Evolutionary conservation across 2,329 filamentous ascomycete species (phyloP).

Genomic region (Sarocladium kiliense): DNA sequence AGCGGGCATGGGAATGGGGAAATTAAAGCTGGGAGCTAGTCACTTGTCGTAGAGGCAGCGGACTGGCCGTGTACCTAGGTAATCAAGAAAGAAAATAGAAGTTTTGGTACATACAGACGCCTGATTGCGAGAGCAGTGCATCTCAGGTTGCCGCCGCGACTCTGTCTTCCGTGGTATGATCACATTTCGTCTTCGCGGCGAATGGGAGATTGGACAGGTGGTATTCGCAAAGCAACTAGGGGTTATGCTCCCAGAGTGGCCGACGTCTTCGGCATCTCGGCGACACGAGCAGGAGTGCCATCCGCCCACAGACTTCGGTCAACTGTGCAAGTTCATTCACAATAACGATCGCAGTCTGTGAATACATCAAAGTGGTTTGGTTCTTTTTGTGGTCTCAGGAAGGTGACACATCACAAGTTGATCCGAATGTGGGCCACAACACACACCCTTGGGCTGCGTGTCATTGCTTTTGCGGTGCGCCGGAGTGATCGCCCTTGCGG

Average conservation of each 20-base stretch:
- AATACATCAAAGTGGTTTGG: no score
- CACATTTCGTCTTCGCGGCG: no score
- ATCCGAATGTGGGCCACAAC: background rate
- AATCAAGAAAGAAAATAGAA: background rate
- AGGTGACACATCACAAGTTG: background rate
- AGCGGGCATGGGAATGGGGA: background rate
- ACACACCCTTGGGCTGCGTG: background rate
- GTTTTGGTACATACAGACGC: background rate
- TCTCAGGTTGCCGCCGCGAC: background rate
- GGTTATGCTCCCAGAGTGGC: no score
- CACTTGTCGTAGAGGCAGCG: background rate
- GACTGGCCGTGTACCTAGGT: background rate
- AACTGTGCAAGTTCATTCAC: no score
- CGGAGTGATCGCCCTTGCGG: slow-evolving; percentile 1
- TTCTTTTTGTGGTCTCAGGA: no score
- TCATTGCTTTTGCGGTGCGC: background rate
- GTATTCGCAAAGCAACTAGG: no score
- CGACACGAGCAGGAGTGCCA: no score
- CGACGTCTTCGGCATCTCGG: no score
- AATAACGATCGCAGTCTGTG: no score
- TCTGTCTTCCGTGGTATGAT: background rate
- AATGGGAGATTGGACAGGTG: no score
- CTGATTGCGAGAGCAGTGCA: background rate
- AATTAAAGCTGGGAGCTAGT: background rate
- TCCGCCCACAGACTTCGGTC: no score